phyloP scores from a whole-genome alignment of 2,329 filamentous ascomycete species.

The Paracoccidioides brasiliensis region DNA sequence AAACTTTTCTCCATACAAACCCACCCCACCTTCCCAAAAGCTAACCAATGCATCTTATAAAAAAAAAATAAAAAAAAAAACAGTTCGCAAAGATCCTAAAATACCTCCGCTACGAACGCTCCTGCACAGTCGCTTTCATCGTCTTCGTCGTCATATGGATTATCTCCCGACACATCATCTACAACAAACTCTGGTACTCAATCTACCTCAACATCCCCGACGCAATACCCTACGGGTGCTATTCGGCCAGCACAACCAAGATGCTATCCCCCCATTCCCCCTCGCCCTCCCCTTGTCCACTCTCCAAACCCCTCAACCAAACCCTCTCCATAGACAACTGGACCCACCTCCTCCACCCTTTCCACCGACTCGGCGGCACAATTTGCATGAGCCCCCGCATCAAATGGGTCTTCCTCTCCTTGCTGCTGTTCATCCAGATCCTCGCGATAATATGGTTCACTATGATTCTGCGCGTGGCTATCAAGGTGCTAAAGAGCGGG shows the following conservation, averaged over 20 bases:
- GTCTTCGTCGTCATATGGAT: constrained; percentile 82
- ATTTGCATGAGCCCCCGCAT: constrained; percentile 70
- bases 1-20: background rate
- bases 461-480: constrained; percentile 74
- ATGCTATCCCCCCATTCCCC: constrained; percentile 18
- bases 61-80: constrained; percentile 30
- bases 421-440: constrained; percentile 64
- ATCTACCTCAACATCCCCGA: constrained; percentile 54
- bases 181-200: constrained; percentile 68
- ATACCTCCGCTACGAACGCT: constrained; percentile 61
- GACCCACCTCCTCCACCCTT: constrained; percentile 58
- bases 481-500: constrained; percentile 59
- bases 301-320: background rate
- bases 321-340: constrained; percentile 23
- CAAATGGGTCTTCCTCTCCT: constrained; percentile 61
- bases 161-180: constrained; percentile 66
- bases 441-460: constrained; percentile 79
- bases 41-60: constrained; percentile 1
- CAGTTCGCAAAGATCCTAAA: constrained; percentile 87
- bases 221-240: constrained; percentile 58
- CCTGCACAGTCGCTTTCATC: constrained; percentile 74
- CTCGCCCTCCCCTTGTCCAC: constrained; percentile 17
- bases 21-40: background rate
- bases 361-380: constrained; percentile 54
- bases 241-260: constrained; percentile 35